Evolutionary conservation across 2,329 filamentous ascomycete species (phyloP), one percentile per base, ranked within the genome.

Genomic region (Cytospora piceae): DNA sequence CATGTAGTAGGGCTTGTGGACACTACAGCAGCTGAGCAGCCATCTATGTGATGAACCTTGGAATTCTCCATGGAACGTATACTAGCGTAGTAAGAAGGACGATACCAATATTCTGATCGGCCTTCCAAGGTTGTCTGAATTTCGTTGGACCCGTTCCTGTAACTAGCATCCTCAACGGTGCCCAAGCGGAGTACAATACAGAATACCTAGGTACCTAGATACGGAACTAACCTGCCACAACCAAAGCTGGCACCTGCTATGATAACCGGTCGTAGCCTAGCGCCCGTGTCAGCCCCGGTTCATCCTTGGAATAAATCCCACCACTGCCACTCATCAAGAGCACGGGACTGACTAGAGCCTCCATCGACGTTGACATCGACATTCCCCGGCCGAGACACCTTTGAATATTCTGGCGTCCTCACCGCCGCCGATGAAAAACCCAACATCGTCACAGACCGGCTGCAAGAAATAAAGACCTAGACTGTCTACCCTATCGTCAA

Each of bases 171-270:
- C 60, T 51, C 22, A 60, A 56, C 7, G 61, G 37, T 67, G 65
- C 65, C 65, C 65, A 64, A 67, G 65, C 65, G 61, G 65, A 64
- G 64, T 39, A 22, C n/a, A n/a, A 22, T 32, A 20, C n/a, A n/a
- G n/a, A n/a, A n/a, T n/a, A n/a, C n/a, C n/a, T n/a, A n/a, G n/a
- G n/a, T n/a, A n/a, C n/a, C n/a, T 63, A 15, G 3, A 4, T 22
- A n/a, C 53, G 17, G 39, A 56, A n/a, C 54, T 14, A 46, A 15
- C 20, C 24, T 12, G 22, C 20, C 17, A 27, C 27, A 42, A 51
- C 27, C 27, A 65, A 42, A 57, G 12, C 46, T 59, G 62, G n/a
- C 37, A 42, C 24, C 8, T 15, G 42, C 14, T 32, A 29, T 31
- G 27, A 49, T 49, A 49, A 24, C 46, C 46, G 11, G 46, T 49